Conservation (phyloP, 768 basidiomycete species). For the Pleurotus pulmonarius region DNA sequence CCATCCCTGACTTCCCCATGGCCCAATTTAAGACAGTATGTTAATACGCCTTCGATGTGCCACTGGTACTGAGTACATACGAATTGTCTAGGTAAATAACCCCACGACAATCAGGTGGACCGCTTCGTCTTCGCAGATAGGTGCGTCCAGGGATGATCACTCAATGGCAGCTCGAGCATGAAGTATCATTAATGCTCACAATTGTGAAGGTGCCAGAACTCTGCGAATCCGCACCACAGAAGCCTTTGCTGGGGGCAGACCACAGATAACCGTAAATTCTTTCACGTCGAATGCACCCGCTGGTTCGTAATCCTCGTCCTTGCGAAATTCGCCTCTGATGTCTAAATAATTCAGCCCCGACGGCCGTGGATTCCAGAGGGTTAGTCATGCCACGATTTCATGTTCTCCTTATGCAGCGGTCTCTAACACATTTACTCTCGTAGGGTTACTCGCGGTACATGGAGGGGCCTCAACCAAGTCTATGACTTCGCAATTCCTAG, state of each 20-base stretch:
- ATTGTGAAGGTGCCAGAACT: slow-evolving; percentile 35
- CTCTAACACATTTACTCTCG: not conserved
- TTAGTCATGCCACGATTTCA: slow-evolving; percentile 12
- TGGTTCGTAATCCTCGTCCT: slow-evolving; percentile 17
- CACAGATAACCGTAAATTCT: slow-evolving; percentile 39
- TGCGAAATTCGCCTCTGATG: not conserved
- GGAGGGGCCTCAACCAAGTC: slow-evolving; percentile 42
- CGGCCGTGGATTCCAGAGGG: slow-evolving; percentile 40
- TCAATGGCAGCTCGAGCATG: not conserved
- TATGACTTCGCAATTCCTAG: slow-evolving; percentile 42
- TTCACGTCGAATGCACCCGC: slow-evolving; percentile 39
- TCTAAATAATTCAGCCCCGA: slow-evolving; percentile 24
- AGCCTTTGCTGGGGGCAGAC: slow-evolving; percentile 45
- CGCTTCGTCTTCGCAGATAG: slow-evolving; percentile 38
- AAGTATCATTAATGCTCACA: not conserved
- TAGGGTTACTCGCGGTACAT: slow-evolving; percentile 48
- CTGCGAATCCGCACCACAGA: slow-evolving; percentile 41
- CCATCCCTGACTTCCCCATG: slow-evolving; percentile 42
- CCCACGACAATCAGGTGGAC: slow-evolving; percentile 41
- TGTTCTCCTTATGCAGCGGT: not conserved
- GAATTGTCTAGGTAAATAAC: slow-evolving; percentile 30
- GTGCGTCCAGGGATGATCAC: slow-evolving; percentile 13
- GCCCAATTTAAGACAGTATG: slow-evolving; percentile 41
- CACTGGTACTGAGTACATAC: not conserved
- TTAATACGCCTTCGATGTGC: not conserved